phyloP scores from a whole-genome alignment of 345 rosid genomes.

The Populus alba region DNA sequence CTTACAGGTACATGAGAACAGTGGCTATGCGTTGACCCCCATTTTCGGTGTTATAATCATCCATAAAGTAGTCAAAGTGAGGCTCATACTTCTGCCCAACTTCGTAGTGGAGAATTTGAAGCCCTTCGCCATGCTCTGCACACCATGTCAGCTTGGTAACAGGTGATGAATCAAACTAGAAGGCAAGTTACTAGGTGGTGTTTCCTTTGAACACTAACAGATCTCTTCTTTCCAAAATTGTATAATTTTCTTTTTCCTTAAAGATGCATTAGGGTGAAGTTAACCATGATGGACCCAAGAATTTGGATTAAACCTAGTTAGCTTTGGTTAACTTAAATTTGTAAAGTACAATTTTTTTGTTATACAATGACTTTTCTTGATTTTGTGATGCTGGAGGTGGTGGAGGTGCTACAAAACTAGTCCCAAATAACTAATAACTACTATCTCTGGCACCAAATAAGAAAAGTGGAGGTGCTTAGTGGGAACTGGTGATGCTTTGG shows the following conservation, averaged over 20 bases:
- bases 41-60: constrained; percentile 75
- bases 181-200: background rate
- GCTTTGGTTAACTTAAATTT: background rate
- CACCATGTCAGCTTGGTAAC: constrained; percentile 9
- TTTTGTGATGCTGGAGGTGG: background rate
- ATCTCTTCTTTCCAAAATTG: background rate
- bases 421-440: background rate
- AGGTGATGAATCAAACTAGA: background rate
- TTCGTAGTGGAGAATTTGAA: constrained; percentile 91
- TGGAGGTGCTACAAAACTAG: background rate
- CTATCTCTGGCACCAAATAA: background rate
- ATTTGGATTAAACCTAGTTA: background rate
- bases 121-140: constrained; percentile 94
- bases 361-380: background rate
- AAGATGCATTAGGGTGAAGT: background rate
- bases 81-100: constrained; percentile 93
- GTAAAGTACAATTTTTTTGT: background rate
- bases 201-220: background rate
- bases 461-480: background rate
- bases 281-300: background rate
- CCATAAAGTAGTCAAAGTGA: constrained; percentile 87
- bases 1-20: constrained; percentile 94
- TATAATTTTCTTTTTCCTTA: background rate
- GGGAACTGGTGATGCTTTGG: background rate
- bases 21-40: constrained; percentile 98